A percentile compares a stretch with the other conserved stretches of the same genome.
Evolutionary conservation across 306 rosid genomes (phyloP).

Genomic region (Castanea sativa): DNA sequence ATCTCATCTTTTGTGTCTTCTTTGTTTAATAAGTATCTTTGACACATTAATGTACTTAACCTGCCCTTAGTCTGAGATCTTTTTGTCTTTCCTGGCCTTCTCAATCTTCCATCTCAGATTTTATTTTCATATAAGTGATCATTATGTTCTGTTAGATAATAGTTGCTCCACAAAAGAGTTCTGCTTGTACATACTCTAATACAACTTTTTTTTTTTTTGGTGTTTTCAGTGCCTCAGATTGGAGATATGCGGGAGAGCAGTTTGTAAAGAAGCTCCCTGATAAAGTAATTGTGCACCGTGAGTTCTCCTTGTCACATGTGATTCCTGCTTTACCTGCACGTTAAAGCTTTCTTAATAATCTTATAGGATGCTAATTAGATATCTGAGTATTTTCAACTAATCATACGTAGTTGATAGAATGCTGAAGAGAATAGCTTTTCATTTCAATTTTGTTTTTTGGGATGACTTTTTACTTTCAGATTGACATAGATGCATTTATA

Average conservation of each 20-base stretch:
- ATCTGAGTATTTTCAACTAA: slow-evolving; percentile 4
- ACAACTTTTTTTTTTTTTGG: slow-evolving; percentile 11
- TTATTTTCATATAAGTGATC: too few species aligned
- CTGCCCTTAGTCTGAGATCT: too few species aligned
- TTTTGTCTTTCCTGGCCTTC: too few species aligned
- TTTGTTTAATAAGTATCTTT: too few species aligned
- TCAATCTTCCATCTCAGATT: too few species aligned
- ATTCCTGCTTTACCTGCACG: neutral
- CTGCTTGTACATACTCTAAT: neutral
- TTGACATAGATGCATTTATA: neutral
- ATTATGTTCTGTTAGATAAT: too few species aligned
- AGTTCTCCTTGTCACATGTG: slow-evolving; percentile 36
- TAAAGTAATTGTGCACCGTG: slow-evolving; percentile 83
- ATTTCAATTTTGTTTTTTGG: neutral
- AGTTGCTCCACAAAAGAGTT: neutral
- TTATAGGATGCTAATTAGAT: neutral
- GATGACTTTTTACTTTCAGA: slow-evolving; percentile 5
- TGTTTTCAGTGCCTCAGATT: slow-evolving; percentile 73
- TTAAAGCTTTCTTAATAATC: slow-evolving; percentile 8
- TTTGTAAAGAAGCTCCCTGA: slow-evolving; percentile 74
- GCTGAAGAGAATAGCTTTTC: slow-evolving; percentile 13
- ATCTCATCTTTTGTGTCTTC: too few species aligned
- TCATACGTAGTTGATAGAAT: slow-evolving; percentile 12
- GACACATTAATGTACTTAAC: too few species aligned
- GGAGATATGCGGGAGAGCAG: slow-evolving; percentile 81